These are phyloP conservation scores for Hemileia vastatrix DNA, from an alignment of 1,284 basidiomycete genomes.

Conservation along the genomic window DNA sequence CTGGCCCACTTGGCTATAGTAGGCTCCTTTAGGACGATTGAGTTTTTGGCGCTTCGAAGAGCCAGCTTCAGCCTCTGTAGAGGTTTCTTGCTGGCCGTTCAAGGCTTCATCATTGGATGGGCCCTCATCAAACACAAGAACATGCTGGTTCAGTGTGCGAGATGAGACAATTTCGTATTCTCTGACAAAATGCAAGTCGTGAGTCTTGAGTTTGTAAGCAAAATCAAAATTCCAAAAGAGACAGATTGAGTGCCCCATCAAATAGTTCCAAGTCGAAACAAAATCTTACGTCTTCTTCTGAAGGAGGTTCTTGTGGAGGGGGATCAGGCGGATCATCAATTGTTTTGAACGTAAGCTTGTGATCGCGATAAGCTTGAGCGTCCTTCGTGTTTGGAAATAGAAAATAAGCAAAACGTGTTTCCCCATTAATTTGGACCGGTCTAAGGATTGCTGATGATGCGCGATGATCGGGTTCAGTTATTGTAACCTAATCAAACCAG, in stretches of 20 bases:
- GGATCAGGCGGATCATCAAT: constrained; percentile 8
- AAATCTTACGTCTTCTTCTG: neutral
- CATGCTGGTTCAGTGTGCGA: constrained; percentile 10
- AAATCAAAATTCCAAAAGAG: neutral
- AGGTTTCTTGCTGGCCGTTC: no score
- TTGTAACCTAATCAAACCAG: neutral
- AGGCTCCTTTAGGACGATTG: constrained; percentile 9
- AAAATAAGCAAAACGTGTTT: constrained; percentile 10
- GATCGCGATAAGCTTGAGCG: neutral
- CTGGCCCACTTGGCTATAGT: constrained; percentile 11
- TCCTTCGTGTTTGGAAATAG: constrained; percentile 3
- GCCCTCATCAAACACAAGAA: constrained; percentile 16
- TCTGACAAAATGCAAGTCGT: constrained; percentile 16
- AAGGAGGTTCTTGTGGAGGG: neutral
- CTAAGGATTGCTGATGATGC: constrained; percentile 18
- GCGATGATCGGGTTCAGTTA: neutral
- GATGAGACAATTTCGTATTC: constrained; percentile 18
- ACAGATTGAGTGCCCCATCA: no score
- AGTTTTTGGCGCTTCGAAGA: no score
- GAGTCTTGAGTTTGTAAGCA: neutral
- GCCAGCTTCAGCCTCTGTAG: no score
- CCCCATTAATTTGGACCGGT: constrained; percentile 1
- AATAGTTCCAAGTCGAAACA: neutral
- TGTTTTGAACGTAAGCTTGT: constrained; percentile 12
- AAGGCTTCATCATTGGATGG: no score